Base-by-base conservation (phyloP, 805 yeast genomes). In the Hanseniaspora pseudoguilliermondii region DNA sequence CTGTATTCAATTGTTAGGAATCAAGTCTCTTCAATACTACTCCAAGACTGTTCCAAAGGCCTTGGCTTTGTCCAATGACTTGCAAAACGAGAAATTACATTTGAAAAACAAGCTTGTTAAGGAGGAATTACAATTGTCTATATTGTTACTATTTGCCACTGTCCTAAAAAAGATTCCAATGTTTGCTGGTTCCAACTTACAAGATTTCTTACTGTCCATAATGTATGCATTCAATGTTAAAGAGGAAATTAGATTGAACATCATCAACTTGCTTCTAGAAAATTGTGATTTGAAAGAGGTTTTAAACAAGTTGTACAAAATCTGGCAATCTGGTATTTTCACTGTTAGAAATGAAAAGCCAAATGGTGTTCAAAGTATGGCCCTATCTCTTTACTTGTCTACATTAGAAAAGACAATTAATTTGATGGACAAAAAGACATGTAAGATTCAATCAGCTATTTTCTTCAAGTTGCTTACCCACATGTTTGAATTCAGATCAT, bases 91-190 rank as follows among this genome's bases (percentile, higher is more conserved):
- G 51, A 39, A 34, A 9, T 39, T 44, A 16, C 36, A 38, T 13
- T 2, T 53, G 9, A 53, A 53, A 27, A 53, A 53, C 49, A 53
- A 53, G 27, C 27, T 53, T 11, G 47, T 46, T 20, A 53, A 53
- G 41, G 56, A 53, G 21, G 56, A 53, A 23, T 42, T 88, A 38
- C 93, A 88, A 65, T 73, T 86, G 16, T 79, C 97, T 0, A 75
- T 83, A 16, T 69, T 87, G 57, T 77, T 87, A 38, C 72, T 91
- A 47, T 74, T 86, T 56, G 81, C 95, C 6, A 78, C 89, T 46
- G 74, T 87, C 63, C 72, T 90, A 50, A 86, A 83, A 69, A 81
- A 86, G 62, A 82, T 93, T 60, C 97, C 98, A 38, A 83, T 86
- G 11, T 91, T 91, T 65, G 77, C 91, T 69, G 73, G 80, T 43